A percentile compares a stretch with the other conserved stretches of the same genome.
Conservation (phyloP, 2,329 filamentous ascomycete genomes). For the Lachnellula cervina region DNA sequence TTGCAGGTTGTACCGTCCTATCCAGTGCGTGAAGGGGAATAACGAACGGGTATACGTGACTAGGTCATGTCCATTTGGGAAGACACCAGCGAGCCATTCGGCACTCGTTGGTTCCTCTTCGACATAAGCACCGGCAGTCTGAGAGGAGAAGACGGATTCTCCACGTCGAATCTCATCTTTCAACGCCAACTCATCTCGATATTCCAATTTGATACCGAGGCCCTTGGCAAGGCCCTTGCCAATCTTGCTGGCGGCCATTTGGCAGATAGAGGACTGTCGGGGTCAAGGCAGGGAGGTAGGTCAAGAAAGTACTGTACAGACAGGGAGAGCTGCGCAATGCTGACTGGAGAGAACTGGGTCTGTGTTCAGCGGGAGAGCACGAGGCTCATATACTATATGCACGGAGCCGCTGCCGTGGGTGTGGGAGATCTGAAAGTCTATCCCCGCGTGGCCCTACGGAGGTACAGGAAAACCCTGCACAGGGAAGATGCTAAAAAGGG, state of each 20-base stretch:
- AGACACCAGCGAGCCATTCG: conserved; percentile 65
- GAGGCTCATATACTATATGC: conserved; percentile 17
- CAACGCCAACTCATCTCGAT: conserved; percentile 52
- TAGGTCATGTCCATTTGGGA: conserved; percentile 54
- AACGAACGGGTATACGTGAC: conserved; percentile 61
- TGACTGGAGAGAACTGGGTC: background rate
- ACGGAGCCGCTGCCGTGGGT: conserved; percentile 15
- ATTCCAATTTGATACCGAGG: conserved; percentile 76
- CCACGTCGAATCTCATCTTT: conserved; percentile 62
- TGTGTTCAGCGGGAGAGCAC: conserved; percentile 2
- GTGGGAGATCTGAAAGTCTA: conserved; percentile 1
- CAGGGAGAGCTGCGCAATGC: conserved; percentile 10
- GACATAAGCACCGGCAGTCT: conserved; percentile 71
- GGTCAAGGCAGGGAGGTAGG: background rate
- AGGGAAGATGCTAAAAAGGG: background rate
- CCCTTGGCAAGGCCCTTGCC: conserved; percentile 72
- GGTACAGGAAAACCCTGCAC: background rate
- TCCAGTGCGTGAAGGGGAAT: conserved; percentile 90
- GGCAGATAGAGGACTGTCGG: background rate
- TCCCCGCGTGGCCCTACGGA: background rate
- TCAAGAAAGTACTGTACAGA: background rate
- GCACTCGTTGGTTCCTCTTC: conserved; percentile 71
- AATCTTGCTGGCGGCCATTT: conserved; percentile 44
- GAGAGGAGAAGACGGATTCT: conserved; percentile 72
- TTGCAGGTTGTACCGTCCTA: conserved; percentile 77